These are phyloP conservation scores for Trichoderma breve DNA, from an alignment of 2,329 filamentous ascomycete genomes.

Conservation along the genomic window DNA sequence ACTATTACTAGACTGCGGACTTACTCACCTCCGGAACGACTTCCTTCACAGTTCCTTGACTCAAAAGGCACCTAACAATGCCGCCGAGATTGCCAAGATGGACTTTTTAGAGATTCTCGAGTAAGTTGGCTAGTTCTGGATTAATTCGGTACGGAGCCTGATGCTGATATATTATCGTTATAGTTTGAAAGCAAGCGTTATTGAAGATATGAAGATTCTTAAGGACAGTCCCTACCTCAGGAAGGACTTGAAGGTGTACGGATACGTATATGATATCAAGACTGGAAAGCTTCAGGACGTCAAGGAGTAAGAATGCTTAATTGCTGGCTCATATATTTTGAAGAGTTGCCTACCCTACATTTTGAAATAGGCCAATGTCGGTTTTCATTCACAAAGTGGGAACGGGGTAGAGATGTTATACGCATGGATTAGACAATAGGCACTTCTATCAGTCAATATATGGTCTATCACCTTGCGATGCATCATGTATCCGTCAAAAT, in stretches of 20 bases:
- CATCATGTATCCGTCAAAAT: not conserved
- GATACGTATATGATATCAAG: not conserved
- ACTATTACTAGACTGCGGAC: not conserved
- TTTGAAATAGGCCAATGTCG: not conserved
- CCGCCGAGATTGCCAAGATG: not conserved
- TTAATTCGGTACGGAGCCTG: not conserved
- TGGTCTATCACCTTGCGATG: not conserved
- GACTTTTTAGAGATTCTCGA: not conserved
- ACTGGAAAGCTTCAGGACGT: not conserved
- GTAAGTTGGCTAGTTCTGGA: not conserved
- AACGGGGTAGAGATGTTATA: not conserved
- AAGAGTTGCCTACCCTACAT: not conserved
- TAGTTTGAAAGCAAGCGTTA: not conserved
- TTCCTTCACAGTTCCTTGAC: not conserved
- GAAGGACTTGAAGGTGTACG: not conserved
- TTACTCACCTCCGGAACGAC: not conserved
- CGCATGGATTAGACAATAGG: not conserved
- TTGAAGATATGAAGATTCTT: not conserved
- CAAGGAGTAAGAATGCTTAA: not conserved
- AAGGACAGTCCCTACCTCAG: not conserved
- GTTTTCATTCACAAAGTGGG: not conserved
- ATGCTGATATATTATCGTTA: fast-evolving
- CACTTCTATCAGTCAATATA: not conserved
- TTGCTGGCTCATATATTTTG: not conserved
- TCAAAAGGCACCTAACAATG: not conserved